Conservation (phyloP, 345 rosid species). For the Hibiscus trionum region DNA sequence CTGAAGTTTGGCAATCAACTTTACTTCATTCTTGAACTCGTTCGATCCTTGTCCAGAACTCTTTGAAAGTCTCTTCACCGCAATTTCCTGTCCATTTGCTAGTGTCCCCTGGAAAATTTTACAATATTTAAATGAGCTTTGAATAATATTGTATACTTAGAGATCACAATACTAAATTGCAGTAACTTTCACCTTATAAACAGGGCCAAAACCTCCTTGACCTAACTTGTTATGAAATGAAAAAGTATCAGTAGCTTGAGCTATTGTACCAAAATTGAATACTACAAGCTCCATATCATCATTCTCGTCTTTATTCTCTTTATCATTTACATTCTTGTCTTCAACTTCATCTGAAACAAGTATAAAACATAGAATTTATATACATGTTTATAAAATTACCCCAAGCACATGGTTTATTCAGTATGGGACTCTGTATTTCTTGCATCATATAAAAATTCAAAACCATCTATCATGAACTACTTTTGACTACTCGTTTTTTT, state of each 20-base stretch:
- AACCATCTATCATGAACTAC: no score
- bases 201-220: conserved; percentile 54
- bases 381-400: background rate
- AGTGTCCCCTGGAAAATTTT: conserved; percentile 30
- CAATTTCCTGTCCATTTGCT: conserved; percentile 34
- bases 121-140: background rate
- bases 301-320: background rate
- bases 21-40: conserved; percentile 44
- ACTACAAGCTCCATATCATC: conserved; percentile 20
- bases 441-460: no score
- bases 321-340: background rate
- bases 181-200: conserved; percentile 40
- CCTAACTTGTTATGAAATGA: conserved; percentile 36
- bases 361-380: background rate
- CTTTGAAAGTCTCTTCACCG: conserved; percentile 40
- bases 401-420: no score
- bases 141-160: background rate
- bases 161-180: background rate
- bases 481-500: no score
- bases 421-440: background rate
- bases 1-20: conserved; percentile 38
- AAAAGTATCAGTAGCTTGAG: conserved; percentile 37
- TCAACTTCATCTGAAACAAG: background rate
- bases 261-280: conserved; percentile 12
- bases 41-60: conserved; percentile 36